Percentiles rank a stretch among this genome's conserved stretches.
phyloP scores from a whole-genome alignment of 2,329 filamentous ascomycete genomes.

The Botryotinia calthae region DNA sequence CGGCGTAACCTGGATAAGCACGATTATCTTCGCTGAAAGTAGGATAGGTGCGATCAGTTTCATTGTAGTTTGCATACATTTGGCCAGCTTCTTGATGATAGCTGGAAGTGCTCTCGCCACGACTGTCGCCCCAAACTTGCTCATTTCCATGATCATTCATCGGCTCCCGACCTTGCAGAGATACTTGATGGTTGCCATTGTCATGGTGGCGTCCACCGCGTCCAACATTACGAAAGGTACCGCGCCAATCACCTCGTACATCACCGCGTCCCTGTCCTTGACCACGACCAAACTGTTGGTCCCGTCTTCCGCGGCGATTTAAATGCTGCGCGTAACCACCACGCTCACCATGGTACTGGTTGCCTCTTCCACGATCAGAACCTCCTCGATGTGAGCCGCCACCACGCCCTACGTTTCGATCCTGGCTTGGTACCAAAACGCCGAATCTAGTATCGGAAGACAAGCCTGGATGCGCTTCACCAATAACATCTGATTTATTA shows the following conservation, averaged over 20 bases:
- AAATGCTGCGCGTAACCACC: background rate
- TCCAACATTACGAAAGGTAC: background rate
- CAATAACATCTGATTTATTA: conserved; percentile 3
- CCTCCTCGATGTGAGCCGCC: background rate
- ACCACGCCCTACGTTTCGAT: background rate
- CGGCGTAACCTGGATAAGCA: background rate
- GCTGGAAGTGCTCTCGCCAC: background rate
- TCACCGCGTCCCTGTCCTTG: background rate
- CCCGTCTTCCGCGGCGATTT: conserved; percentile 6
- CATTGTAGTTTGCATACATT: background rate
- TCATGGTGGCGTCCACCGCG: background rate
- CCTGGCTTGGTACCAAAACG: background rate
- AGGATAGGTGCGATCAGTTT: background rate
- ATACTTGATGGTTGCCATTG: background rate
- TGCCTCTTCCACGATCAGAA: background rate
- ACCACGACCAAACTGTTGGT: background rate
- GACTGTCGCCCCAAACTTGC: background rate
- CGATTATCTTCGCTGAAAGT: background rate
- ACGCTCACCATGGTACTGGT: background rate
- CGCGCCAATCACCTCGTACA: background rate
- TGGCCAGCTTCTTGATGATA: background rate
- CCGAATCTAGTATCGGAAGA: conserved; percentile 17
- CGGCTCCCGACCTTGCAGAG: background rate
- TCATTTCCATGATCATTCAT: background rate
- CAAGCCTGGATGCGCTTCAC: conserved; percentile 14